A percentile compares a stretch with the other conserved stretches of the same genome.
Evolutionary conservation across 2,329 filamentous ascomycete genomes (phyloP).

Genomic region (Diplodia sapinea): DNA sequence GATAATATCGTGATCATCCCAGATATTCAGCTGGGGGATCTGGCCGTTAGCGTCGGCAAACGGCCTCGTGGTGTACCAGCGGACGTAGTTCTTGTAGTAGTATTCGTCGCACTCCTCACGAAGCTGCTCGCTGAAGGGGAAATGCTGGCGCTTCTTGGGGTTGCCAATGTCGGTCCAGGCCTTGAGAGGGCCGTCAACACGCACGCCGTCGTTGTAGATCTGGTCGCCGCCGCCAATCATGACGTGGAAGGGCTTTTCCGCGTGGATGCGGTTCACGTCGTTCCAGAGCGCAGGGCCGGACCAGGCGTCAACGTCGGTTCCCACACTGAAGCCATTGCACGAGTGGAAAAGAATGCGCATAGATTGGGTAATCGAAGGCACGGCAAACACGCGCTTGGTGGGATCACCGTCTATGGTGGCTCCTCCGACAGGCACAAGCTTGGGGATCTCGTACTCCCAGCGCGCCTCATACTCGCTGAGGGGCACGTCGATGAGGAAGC

Average conservation of each 20-base stretch:
- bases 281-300: conserved; percentile 68
- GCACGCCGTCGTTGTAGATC: conserved; percentile 77
- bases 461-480: conserved; percentile 74
- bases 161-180: conserved; percentile 66
- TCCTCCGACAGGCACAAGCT: conserved; percentile 65
- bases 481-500: conserved; percentile 65
- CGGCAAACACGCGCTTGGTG: conserved; percentile 57
- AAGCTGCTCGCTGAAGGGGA: conserved; percentile 69
- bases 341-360: conserved; percentile 75
- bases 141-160: conserved; percentile 64
- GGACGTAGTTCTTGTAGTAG: conserved; percentile 66
- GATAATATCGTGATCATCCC: conserved; percentile 71
- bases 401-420: conserved; percentile 38
- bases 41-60: conserved; percentile 66
- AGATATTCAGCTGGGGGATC: conserved; percentile 69
- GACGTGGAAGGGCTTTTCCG: conserved; percentile 65
- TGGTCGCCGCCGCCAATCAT: conserved; percentile 93
- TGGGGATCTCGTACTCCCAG: conserved; percentile 79
- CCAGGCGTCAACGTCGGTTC: conserved; percentile 68
- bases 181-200: conserved; percentile 80
- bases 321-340: conserved; percentile 71
- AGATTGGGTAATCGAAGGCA: conserved; percentile 65
- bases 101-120: conserved; percentile 65
- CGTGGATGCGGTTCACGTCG: conserved; percentile 66
- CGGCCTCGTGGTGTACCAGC: conserved; percentile 72